phyloP scores from a whole-genome alignment of 2,329 filamentous ascomycete genomes.

The Pseudocercospora fijiensis region DNA sequence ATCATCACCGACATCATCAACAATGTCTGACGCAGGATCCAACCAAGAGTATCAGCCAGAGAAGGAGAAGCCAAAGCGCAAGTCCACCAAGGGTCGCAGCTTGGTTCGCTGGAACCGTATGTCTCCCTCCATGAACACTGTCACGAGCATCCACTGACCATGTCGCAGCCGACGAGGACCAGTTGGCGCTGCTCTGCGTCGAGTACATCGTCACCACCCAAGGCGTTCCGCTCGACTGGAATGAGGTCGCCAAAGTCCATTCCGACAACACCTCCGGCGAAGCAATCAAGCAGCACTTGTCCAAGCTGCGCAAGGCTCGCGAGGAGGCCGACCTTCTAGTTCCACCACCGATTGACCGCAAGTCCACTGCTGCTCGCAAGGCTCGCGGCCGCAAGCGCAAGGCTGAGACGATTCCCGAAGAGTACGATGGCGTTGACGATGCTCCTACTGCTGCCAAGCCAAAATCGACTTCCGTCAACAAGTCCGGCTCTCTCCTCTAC shows the following conservation, averaged over 20 bases:
- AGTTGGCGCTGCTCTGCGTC: slow-evolving; percentile 28
- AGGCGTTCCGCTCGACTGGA: slow-evolving; percentile 26
- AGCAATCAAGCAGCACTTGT: slow-evolving; percentile 31
- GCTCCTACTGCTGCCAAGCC: background rate
- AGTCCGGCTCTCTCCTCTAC: slow-evolving; percentile 1
- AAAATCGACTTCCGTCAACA: background rate
- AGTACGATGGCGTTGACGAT: background rate
- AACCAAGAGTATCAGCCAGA: slow-evolving; percentile 7
- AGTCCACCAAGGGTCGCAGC: slow-evolving; percentile 24
- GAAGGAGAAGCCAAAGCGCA: slow-evolving; percentile 13
- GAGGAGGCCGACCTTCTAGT: slow-evolving; percentile 14
- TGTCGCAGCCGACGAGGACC: slow-evolving; percentile 25
- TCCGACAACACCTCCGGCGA: slow-evolving; percentile 18
- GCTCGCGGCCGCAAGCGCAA: slow-evolving; percentile 6
- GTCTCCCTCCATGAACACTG: slow-evolving; percentile 2
- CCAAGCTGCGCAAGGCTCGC: slow-evolving; percentile 29
- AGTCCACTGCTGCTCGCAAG: background rate
- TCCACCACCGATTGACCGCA: slow-evolving; percentile 23
- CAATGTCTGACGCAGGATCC: background rate
- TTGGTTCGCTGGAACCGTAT: slow-evolving; percentile 34
- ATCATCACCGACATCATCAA: slow-evolving; percentile 3
- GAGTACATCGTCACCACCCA: slow-evolving; percentile 22
- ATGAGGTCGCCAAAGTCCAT: slow-evolving; percentile 22
- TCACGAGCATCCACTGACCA: slow-evolving; percentile 15
- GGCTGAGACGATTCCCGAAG: background rate